Evolutionary conservation across 164 flowering plant species (phyloP).

Genomic region (Vitis rupestris): DNA sequence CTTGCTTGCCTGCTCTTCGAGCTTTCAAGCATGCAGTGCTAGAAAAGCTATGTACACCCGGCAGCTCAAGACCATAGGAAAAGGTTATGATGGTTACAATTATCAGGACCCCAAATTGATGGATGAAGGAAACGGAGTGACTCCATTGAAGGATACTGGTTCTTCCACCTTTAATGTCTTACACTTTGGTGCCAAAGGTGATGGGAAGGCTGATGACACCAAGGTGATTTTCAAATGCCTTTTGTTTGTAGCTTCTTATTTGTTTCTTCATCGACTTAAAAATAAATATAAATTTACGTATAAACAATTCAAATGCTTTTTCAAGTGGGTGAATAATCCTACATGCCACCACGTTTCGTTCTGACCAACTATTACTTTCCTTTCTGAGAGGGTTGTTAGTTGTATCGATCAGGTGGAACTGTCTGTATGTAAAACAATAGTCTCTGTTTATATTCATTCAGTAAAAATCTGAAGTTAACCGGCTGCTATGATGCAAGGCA

Average conservation of each 20-base stretch:
- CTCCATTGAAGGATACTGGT: not conserved
- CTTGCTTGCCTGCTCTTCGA: conserved; percentile 16
- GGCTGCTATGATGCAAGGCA: conserved; percentile 20
- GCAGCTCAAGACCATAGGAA: not conserved
- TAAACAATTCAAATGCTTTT: too few relatives aligned
- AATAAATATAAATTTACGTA: not conserved
- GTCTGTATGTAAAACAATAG: too few relatives aligned
- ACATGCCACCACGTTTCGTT: too few relatives aligned
- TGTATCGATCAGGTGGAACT: too few relatives aligned
- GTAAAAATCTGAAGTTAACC: not conserved
- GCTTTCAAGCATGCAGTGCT: conserved; percentile 19
- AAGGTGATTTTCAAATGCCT: conserved; percentile 26
- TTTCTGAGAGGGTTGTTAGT: too few relatives aligned
- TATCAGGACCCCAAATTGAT: too few relatives aligned
- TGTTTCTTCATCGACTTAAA: not conserved
- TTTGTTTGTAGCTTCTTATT: not conserved
- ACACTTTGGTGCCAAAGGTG: conserved; percentile 57
- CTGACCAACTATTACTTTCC: too few relatives aligned
- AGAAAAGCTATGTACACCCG: conserved; percentile 21
- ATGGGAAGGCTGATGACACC: conserved; percentile 56
- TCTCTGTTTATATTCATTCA: not conserved
- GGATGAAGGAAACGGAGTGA: too few relatives aligned
- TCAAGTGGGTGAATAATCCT: too few relatives aligned
- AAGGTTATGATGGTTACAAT: too few relatives aligned
- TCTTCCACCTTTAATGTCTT: conserved; percentile 37